Conservation (phyloP, 1,139 yeast species). For the Yamadazyma diddensiae region DNA sequence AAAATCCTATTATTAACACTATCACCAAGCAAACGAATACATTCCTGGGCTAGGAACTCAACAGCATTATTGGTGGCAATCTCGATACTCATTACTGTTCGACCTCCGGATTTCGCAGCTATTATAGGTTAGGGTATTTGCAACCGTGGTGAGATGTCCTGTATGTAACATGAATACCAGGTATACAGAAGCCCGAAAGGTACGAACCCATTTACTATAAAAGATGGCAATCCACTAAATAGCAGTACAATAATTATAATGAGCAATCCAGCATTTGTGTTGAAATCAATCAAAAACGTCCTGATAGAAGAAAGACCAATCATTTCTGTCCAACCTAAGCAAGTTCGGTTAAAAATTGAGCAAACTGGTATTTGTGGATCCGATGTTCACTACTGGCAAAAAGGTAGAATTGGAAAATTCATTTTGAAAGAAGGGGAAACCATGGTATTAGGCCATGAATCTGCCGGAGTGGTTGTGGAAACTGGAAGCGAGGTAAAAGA, state of each 20-base stretch:
- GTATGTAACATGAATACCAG: too few species aligned
- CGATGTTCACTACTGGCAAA: slow-evolving; percentile 79
- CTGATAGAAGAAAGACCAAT: slow-evolving; percentile 59
- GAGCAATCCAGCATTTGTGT: slow-evolving; percentile 59
- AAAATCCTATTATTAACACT: slow-evolving; percentile 29
- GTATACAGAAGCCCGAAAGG: neutral
- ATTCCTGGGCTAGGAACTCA: neutral
- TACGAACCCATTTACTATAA: too few species aligned
- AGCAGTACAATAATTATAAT: slow-evolving; percentile 3
- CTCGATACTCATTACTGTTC: neutral
- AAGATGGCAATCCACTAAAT: too few species aligned
- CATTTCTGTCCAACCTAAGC: slow-evolving; percentile 20
- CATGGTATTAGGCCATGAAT: slow-evolving; percentile 77
- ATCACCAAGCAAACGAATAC: neutral
- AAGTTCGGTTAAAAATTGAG: slow-evolving; percentile 14
- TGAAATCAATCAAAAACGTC: slow-evolving; percentile 56
- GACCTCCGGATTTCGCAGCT: neutral
- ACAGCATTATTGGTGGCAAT: neutral
- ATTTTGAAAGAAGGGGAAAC: slow-evolving; percentile 49
- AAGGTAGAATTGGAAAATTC: slow-evolving; percentile 75
- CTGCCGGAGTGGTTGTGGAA: slow-evolving; percentile 67
- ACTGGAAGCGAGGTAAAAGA: slow-evolving; percentile 60
- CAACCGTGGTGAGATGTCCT: too few species aligned
- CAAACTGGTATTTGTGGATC: slow-evolving; percentile 85
- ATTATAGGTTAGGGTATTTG: too few species aligned